Percentiles rank a stretch among this genome's conserved stretches.
Evolutionary conservation across 257 asterid species (phyloP).

Genomic region (Cinchona pubescens): DNA sequence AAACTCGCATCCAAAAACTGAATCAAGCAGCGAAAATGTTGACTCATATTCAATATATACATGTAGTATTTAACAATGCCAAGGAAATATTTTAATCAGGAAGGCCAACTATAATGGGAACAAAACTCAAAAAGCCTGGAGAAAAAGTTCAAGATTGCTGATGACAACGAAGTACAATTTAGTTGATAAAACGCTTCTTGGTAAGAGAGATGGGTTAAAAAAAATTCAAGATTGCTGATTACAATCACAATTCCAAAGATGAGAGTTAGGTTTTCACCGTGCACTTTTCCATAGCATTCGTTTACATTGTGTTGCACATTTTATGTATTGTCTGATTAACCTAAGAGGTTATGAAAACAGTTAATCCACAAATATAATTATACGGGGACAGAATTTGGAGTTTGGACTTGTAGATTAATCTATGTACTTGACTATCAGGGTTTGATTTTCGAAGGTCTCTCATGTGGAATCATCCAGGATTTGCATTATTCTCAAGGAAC

Average conservation of each 20-base stretch:
- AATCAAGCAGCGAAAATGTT: not conserved
- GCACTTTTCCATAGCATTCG: not conserved
- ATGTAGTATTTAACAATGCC: not conserved
- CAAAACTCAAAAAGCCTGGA: no score
- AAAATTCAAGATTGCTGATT: not conserved
- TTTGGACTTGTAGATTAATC: not conserved
- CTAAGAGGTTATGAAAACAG: not conserved
- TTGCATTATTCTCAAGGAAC: not conserved
- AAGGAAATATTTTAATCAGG: not conserved
- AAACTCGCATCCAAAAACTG: no score
- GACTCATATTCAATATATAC: no score
- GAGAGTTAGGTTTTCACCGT: not conserved
- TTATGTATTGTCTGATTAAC: not conserved
- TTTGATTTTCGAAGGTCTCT: slow-evolving; percentile 1
- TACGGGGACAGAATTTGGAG: slow-evolving; percentile 3
- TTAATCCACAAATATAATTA: not conserved
- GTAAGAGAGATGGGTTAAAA: no score
- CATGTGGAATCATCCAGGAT: slow-evolving; percentile 3
- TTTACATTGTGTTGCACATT: not conserved
- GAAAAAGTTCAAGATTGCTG: no score
- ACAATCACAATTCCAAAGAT: not conserved
- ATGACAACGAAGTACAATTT: no score
- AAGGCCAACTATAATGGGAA: no score
- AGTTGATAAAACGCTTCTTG: no score
- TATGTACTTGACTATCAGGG: not conserved